Evolutionary conservation across 2,329 filamentous ascomycete genomes (phyloP).

Genomic region (Coniochaeta sp.): DNA sequence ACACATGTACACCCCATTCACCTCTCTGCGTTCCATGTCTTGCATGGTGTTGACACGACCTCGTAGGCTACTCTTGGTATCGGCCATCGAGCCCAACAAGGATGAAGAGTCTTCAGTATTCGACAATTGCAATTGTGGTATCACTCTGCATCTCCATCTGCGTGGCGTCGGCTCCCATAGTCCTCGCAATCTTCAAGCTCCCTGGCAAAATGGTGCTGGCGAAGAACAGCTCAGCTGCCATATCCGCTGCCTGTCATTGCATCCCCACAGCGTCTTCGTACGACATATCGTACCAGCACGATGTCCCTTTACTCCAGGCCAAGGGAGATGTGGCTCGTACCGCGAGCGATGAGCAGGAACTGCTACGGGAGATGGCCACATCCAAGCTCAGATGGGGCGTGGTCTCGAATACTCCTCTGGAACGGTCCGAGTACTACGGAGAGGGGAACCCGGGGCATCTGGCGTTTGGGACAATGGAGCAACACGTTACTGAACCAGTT

Average conservation of each 20-base stretch:
- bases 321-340: not conserved
- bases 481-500: not conserved
- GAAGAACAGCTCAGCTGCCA: not conserved
- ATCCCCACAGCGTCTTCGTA: not conserved
- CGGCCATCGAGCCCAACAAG: not conserved
- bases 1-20: not conserved
- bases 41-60: too few relatives aligned
- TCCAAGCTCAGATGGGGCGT: not conserved
- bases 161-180: not conserved
- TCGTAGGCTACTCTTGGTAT: not conserved
- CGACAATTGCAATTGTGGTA: not conserved
- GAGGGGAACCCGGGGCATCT: not conserved
- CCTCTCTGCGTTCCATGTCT: not conserved
- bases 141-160: not conserved
- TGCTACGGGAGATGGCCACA: not conserved
- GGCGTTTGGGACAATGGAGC: not conserved
- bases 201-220: not conserved
- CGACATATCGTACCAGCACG: not conserved
- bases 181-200: not conserved
- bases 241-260: not conserved
- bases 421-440: not conserved
- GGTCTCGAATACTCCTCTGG: not conserved
- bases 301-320: not conserved
- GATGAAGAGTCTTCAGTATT: not conserved
- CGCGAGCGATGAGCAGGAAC: not conserved